A percentile compares a stretch with the other conserved stretches of the same genome.
Conservation (phyloP, 345 rosid species). For the Isatis tinctoria region DNA sequence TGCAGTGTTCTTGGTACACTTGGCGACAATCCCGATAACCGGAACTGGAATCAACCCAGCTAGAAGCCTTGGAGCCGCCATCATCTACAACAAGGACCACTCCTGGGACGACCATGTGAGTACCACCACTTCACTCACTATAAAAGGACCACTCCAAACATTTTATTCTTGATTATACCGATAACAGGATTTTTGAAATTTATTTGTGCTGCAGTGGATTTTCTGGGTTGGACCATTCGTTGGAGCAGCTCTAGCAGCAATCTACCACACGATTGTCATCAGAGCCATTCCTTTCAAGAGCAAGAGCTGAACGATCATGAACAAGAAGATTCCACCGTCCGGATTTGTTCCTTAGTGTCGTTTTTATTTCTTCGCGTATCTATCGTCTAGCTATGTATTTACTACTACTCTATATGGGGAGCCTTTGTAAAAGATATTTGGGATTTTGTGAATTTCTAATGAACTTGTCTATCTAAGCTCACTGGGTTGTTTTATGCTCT, state of each 20-base stretch:
- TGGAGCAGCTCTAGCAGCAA: conserved; percentile 51
- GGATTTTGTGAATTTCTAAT: neutral
- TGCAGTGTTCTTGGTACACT: conserved; percentile 49
- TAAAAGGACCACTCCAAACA: neutral
- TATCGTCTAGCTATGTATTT: conserved; percentile 11
- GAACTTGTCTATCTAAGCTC: neutral
- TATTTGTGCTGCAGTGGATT: conserved; percentile 41
- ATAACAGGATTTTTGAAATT: neutral
- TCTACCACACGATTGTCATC: conserved; percentile 44
- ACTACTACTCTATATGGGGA: neutral
- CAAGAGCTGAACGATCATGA: conserved; percentile 20
- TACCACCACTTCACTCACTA: neutral
- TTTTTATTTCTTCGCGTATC: neutral
- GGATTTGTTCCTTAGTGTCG: neutral
- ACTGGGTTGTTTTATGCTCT: neutral
- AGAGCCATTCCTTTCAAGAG: conserved; percentile 49
- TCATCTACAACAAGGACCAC: conserved; percentile 38
- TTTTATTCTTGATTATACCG: neutral
- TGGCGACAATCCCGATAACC: conserved; percentile 45
- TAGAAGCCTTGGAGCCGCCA: conserved; percentile 45
- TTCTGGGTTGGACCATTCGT: conserved; percentile 58
- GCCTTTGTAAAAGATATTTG: neutral
- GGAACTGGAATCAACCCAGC: conserved; percentile 50
- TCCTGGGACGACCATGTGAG: conserved; percentile 56
- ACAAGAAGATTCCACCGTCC: neutral